Conservation (phyloP, 805 yeast genomes). For the Tetrapisispora arboricola region DNA sequence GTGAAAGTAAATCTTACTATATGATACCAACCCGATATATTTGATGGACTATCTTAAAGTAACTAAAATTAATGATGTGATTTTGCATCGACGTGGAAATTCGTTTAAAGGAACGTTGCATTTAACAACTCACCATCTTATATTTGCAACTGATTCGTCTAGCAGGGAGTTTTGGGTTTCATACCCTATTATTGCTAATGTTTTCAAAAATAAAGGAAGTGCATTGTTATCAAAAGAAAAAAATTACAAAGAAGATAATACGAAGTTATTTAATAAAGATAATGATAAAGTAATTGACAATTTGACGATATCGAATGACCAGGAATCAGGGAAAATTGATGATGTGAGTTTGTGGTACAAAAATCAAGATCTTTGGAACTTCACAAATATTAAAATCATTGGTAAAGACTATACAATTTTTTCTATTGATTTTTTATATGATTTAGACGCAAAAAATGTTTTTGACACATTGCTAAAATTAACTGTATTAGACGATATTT, state of each 20-base stretch:
- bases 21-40: not conserved
- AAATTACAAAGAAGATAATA: constrained; percentile 3
- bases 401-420: constrained; percentile 81
- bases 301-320: not conserved
- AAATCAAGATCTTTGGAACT: constrained; percentile 26
- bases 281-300: constrained; percentile 2
- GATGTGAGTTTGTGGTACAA: constrained; percentile 10
- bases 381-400: constrained; percentile 53
- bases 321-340: not conserved
- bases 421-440: constrained; percentile 61
- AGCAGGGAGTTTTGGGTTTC: constrained; percentile 79
- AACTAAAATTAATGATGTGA: constrained; percentile 42
- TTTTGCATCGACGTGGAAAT: constrained; percentile 48
- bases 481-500: constrained; percentile 43
- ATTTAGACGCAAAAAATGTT: constrained; percentile 53
- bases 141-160: constrained; percentile 38
- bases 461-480: constrained; percentile 60
- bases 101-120: constrained; percentile 51
- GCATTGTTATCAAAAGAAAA: constrained; percentile 26
- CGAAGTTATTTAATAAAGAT: not conserved
- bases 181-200: constrained; percentile 68
- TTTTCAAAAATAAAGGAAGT: constrained; percentile 47
- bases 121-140: constrained; percentile 66
- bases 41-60: constrained; percentile 48
- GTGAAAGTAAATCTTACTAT: not conserved